Base-by-base conservation (phyloP, 331 rosid genomes). In the Rhamnella rubrinervis region DNA sequence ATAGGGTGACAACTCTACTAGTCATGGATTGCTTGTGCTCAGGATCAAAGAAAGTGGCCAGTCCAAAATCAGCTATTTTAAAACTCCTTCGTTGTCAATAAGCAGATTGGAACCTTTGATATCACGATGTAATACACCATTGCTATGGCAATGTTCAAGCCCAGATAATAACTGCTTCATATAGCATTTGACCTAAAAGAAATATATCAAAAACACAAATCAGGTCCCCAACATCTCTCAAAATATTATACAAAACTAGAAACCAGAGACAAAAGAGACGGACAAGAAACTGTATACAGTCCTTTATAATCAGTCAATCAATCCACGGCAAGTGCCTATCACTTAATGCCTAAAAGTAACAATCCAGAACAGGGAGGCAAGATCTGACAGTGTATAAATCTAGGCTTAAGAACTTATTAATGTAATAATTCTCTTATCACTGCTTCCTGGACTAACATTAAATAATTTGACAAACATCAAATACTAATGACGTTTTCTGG, bases 51-150 rank as follows among this genome's bases (percentile, higher is more conserved):
- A 87, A 89, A 40, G 95, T 82, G 66, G 99, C 99, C 77, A 95
- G 76, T 68, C 99, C 99, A 79, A 91, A 95, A 87, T 95, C 99
- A 55, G 99, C 99, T 77, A 95, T 95, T 85, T 95, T 37, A 95
- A 78, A 79, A 86, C 57, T 80, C 99, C 99, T 74, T 95, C 96
- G 44, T 87, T 81, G 80, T 91, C 86, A 76, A 95, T 83, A 52
- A 95, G 95, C 77, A 95, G 88, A 87, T 95, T 95, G 63, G 99
- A 95, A 57, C 99, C 96, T 87, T 95, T 95, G 78, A 95, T 89
- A 82, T 95, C 99, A 44, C 99, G 96, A 79, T 95, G 99, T 86
- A 95, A 73, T 71, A 95, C 96, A 14, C 97, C 97, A 71, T 72
- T 82, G 75, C 73, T 86, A 87, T 95, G 99, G 85, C 99, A 95